These are phyloP conservation scores for Leccinum griseonigrum DNA, from an alignment of 1,284 basidiomycete species.

Conservation along the genomic window DNA sequence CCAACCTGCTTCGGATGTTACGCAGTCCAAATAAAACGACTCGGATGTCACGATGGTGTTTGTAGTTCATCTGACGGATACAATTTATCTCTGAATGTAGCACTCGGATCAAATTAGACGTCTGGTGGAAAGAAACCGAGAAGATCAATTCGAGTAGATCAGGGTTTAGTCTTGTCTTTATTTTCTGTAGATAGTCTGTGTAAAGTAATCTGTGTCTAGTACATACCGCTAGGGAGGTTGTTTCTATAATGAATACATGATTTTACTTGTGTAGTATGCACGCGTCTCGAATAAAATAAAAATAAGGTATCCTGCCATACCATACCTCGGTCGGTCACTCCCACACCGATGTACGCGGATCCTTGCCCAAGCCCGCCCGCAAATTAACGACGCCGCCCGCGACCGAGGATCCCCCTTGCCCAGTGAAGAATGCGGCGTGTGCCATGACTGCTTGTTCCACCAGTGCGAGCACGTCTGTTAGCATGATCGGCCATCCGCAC, in stretches of 20 bases:
- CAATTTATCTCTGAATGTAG: no score
- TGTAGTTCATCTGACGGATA: background rate
- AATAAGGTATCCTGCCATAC: background rate
- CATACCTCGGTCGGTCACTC: conserved; percentile 17
- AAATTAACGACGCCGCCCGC: conserved; percentile 43
- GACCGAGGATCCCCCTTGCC: conserved; percentile 42
- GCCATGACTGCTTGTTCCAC: conserved; percentile 44
- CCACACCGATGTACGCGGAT: conserved; percentile 37
- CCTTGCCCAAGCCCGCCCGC: conserved; percentile 39
- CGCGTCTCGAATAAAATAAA: background rate
- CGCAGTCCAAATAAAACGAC: background rate
- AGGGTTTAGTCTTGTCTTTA: no score
- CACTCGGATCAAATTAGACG: no score
- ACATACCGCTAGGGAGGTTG: no score
- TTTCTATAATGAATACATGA: no score
- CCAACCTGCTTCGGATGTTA: background rate
- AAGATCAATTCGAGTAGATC: no score
- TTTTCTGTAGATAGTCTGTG: no score
- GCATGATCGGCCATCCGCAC: conserved; percentile 42
- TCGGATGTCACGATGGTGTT: no score
- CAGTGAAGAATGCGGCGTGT: conserved; percentile 43
- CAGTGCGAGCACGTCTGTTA: conserved; percentile 45
- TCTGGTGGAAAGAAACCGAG: no score
- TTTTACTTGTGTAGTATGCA: background rate
- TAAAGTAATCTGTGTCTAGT: background rate